phyloP scores from a whole-genome alignment of 129 eudicot species.

The Saussurea involucrata region DNA sequence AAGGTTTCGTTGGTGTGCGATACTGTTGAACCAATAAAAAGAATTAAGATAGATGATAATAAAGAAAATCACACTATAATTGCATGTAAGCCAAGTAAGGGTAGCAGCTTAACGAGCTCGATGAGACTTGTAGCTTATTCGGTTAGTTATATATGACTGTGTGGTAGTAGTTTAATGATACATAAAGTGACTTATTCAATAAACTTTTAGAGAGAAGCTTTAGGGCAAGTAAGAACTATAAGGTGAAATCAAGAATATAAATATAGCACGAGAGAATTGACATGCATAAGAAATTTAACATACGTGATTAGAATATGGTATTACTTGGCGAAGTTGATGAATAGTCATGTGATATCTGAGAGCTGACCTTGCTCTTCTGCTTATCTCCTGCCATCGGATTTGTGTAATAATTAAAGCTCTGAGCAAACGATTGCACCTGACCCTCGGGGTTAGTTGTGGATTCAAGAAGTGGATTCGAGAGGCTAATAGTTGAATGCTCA shows the following conservation, averaged over 20 bases:
- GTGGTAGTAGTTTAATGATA: too few species aligned
- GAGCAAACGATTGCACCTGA: slow-evolving; percentile 21
- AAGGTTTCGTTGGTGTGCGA: slow-evolving; percentile 19
- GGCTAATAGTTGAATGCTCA: too few species aligned
- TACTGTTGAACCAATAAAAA: slow-evolving; percentile 40
- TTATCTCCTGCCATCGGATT: slow-evolving; percentile 78
- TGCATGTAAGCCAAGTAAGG: background rate
- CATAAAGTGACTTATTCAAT: too few species aligned
- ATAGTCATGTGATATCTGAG: slow-evolving; percentile 43
- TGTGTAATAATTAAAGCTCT: slow-evolving; percentile 75
- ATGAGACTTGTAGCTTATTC: too few species aligned
- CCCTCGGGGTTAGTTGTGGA: slow-evolving; percentile 21
- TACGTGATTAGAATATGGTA: slow-evolving; percentile 9
- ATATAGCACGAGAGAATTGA: background rate
- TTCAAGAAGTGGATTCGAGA: too few species aligned
- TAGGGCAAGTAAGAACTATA: background rate
- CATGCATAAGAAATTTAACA: background rate
- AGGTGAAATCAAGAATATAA: background rate
- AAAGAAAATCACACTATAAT: background rate
- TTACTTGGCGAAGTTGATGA: slow-evolving; percentile 56
- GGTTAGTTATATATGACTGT: too few species aligned
- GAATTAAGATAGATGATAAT: background rate
- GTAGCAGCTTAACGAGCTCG: too few species aligned
- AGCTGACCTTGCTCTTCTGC: slow-evolving; percentile 47
- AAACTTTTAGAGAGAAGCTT: too few species aligned